phyloP scores from a whole-genome alignment of 2,329 filamentous ascomycete species.

The Pestalotiopsis sp. region DNA sequence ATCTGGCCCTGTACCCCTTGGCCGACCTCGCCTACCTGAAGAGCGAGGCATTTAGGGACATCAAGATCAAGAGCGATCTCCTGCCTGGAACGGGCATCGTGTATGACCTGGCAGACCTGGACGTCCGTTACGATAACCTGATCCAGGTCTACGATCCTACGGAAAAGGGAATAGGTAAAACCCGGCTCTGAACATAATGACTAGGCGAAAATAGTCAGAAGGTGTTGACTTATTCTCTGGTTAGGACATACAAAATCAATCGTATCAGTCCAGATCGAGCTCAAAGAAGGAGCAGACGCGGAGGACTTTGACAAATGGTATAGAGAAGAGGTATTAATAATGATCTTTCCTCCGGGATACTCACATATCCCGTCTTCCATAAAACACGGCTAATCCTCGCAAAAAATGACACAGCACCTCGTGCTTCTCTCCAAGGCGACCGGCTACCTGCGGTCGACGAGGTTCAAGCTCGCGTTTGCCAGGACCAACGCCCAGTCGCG shows the following conservation, averaged over 20 bases:
- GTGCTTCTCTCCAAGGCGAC: conserved; percentile 15
- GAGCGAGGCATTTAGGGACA: conserved; percentile 35
- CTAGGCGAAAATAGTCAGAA: background rate
- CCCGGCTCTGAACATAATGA: background rate
- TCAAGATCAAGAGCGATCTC: conserved; percentile 34
- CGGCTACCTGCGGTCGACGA: conserved; percentile 27
- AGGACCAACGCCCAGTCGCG: conserved; percentile 8
- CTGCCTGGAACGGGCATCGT: conserved; percentile 23
- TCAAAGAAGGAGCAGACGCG: conserved; percentile 15
- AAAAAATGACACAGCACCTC: conserved; percentile 17
- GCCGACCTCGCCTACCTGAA: conserved; percentile 36
- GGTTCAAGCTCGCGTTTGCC: conserved; percentile 23
- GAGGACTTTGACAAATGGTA: conserved; percentile 27
- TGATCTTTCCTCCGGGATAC: too few species aligned
- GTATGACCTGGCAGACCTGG: conserved; percentile 26
- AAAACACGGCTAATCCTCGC: background rate
- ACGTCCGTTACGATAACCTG: conserved; percentile 24
- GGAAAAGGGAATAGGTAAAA: conserved; percentile 23
- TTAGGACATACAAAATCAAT: conserved; percentile 22
- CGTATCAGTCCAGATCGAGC: conserved; percentile 19
- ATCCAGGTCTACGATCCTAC: conserved; percentile 25
- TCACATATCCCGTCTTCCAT: background rate
- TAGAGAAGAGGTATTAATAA: conserved; percentile 21
- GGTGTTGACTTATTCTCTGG: background rate
- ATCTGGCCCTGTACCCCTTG: conserved; percentile 39